Base-by-base conservation (phyloP, 192 early-diverging fungal genomes). In the Linnemannia elongata region DNA sequence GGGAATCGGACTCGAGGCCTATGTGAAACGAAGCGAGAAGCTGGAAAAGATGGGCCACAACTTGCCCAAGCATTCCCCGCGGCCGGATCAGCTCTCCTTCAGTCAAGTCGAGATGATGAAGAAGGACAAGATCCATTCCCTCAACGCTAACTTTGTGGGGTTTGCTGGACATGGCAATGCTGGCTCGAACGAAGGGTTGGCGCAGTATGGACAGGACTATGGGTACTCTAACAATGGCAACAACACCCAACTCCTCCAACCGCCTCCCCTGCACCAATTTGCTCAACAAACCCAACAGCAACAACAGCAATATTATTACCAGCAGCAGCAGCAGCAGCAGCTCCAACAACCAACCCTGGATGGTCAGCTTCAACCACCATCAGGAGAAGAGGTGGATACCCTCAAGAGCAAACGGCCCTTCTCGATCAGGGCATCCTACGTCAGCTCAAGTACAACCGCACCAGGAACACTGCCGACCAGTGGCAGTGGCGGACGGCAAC, bases 1-100 rank as follows among this genome's bases (percentile, higher is more conserved):
- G 4, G 97, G 97, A 10, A 94, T 96, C 75, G 93, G 94, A 41
- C 89, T 96, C 30, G 96, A 96, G 75, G 94, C 94, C 4, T 95
- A 93, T 75, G 92, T 93, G 72, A 96, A 96, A 85, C 92, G 93
- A 49, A 60, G 71, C 6, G 88, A 91, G 57, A 94, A 91, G 78
- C 76, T 88, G 33, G 80, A 81, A 77, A 85, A 87, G 76, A 79
- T 87, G 85, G 78, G 69, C 15, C 45, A 86, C 41, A 87, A 87
- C 72, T 45, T 87, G 24, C 85, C 85, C 27, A 78, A 74, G 39
- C 85, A 87, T 63, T 87, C 85, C 8, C 85, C 85, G 20, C 78
- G 47, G 49, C 79, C 79, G 3, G 85, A 87, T 36, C 45, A 87
- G 68, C 22, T 87, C 22, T 78, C 85, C 6, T 87, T 87, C 55